These are phyloP conservation scores for Stachybotrys chlorohalonatus DNA, from an alignment of 2,329 filamentous ascomycete species.

Conservation along the genomic window DNA sequence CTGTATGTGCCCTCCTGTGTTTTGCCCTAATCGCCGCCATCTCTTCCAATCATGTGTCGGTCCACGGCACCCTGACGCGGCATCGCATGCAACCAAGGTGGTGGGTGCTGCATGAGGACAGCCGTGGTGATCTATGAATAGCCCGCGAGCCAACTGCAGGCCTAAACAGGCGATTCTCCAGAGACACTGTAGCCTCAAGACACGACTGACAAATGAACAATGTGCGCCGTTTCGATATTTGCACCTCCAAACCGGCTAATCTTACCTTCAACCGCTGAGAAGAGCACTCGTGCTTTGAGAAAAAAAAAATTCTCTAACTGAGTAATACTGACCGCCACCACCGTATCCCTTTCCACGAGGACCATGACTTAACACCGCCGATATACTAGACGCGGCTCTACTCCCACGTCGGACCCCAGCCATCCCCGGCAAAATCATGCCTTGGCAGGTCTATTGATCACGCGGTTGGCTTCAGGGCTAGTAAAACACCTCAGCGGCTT, in stretches of 20 bases:
- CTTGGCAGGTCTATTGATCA: not conserved
- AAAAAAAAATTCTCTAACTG: too few species aligned
- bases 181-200: not conserved
- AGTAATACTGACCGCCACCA: too few species aligned
- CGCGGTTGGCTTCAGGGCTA: not conserved
- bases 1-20: not conserved
- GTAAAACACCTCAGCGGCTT: not conserved
- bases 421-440: not conserved
- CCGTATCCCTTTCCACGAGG: too few species aligned
- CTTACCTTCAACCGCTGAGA: too few species aligned
- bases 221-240: too few species aligned
- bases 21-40: too few species aligned
- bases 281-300: too few species aligned
- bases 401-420: too few species aligned
- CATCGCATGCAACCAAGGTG: not conserved
- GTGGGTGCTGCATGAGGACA: not conserved
- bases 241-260: too few species aligned
- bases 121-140: not conserved
- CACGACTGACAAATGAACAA: too few species aligned
- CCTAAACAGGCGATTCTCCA: not conserved
- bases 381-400: too few species aligned
- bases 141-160: not conserved
- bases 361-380: too few species aligned
- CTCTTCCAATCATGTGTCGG: not conserved
- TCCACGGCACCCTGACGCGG: not conserved